Conservation (phyloP, 768 basidiomycete species). For the Tulasnella sp. region DNA sequence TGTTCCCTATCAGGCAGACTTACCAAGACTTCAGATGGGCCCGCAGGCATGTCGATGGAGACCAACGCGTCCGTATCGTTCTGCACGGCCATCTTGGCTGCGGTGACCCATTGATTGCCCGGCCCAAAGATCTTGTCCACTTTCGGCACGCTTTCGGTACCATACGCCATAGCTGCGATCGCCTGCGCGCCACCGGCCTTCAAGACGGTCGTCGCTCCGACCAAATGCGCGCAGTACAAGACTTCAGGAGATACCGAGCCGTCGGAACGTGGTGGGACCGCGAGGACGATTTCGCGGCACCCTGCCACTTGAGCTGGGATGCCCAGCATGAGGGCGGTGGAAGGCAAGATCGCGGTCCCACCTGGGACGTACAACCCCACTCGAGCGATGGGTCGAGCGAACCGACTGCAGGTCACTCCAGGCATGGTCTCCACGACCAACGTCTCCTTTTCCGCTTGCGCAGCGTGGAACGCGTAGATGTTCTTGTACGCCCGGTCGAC, state of each 20-base stretch:
- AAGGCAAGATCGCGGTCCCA: constrained; percentile 92
- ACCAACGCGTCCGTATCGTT: constrained; percentile 96
- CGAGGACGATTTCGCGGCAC: constrained; percentile 85
- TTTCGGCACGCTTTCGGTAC: constrained; percentile 90
- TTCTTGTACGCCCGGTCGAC: constrained; percentile 90
- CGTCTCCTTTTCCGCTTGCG: constrained; percentile 66
- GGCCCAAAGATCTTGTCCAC: constrained; percentile 99
- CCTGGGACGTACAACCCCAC: constrained; percentile 97
- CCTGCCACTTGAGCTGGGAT: constrained; percentile 97
- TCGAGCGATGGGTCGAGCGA: constrained; percentile 89
- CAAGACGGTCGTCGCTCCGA: constrained; percentile 85
- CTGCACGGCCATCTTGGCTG: constrained; percentile 98
- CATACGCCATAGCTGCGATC: constrained; percentile 92
- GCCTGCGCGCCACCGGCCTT: constrained; percentile 97
- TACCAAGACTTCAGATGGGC: constrained; percentile 95
- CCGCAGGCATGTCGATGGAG: constrained; percentile 98
- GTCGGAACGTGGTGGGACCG: constrained; percentile 92
- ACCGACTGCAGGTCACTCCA: constrained; percentile 92
- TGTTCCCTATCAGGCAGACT: constrained; percentile 36
- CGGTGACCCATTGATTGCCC: constrained; percentile 99
- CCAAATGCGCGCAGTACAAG: constrained; percentile 88
- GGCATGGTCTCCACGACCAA: constrained; percentile 95
- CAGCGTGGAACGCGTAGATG: constrained; percentile 85
- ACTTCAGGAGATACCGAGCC: constrained; percentile 95
- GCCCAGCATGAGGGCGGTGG: constrained; percentile 96